A percentile compares a stretch with the other conserved stretches of the same genome.
These are phyloP conservation scores for Vitis rotundifolia DNA, from an alignment of 164 flowering plant species.

Conservation along the genomic window DNA sequence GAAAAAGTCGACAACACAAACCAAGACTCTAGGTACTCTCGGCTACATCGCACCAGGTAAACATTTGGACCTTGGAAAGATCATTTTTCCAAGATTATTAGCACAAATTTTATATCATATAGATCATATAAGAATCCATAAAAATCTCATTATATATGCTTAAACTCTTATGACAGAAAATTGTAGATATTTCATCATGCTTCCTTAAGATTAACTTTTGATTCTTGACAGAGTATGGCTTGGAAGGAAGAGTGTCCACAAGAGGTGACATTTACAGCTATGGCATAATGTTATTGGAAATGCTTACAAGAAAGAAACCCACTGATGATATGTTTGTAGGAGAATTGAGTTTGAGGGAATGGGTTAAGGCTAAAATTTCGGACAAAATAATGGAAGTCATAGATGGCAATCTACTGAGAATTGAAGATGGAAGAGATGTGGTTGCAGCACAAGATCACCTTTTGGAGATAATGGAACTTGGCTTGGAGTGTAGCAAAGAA, in stretches of 20 bases:
- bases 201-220: too few relatives aligned
- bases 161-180: too few relatives aligned
- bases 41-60: slow-evolving; percentile 26
- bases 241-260: slow-evolving; percentile 20
- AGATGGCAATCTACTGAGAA: not conserved
- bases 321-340: slow-evolving; percentile 21
- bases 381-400: not conserved
- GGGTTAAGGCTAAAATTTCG: slow-evolving; percentile 13
- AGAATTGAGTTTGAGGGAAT: slow-evolving; percentile 13
- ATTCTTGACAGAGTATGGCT: slow-evolving; percentile 21
- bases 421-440: too few relatives aligned
- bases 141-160: too few relatives aligned
- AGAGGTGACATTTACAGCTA: slow-evolving; percentile 30
- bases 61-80: too few relatives aligned
- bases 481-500: too few relatives aligned
- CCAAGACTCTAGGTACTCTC: slow-evolving; percentile 7
- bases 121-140: too few relatives aligned
- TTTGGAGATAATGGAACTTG: too few relatives aligned
- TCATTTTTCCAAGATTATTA: too few relatives aligned
- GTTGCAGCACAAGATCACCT: too few relatives aligned
- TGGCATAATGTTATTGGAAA: slow-evolving; percentile 31
- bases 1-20: not conserved
- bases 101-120: too few relatives aligned
- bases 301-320: slow-evolving; percentile 24
- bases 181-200: too few relatives aligned